Evolutionary conservation across 768 basidiomycete genomes (phyloP).

Genomic region (Tricholomella constricta): DNA sequence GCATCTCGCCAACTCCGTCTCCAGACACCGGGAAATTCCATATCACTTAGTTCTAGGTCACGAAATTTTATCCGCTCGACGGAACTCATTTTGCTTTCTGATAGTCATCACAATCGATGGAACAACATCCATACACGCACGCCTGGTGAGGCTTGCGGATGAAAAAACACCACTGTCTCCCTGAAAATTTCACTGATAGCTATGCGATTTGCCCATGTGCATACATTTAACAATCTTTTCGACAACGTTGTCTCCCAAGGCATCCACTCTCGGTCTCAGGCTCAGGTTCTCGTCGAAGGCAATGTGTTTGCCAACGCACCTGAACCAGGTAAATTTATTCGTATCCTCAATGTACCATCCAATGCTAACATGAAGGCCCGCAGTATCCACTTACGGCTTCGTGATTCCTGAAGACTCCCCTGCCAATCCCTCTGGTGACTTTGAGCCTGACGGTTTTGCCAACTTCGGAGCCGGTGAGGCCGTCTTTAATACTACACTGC

Average conservation of each 20-base stretch:
- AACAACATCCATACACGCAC: conserved; percentile 25
- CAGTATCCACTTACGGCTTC: conserved; percentile 25
- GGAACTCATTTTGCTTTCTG: not conserved
- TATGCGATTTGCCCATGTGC: conserved; percentile 22
- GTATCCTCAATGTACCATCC: not conserved
- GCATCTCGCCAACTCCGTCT: not conserved
- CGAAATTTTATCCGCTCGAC: not conserved
- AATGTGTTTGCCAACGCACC: conserved; percentile 23
- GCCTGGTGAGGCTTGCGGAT: conserved; percentile 14
- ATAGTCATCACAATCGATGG: conserved; percentile 24
- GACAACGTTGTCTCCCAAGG: conserved; percentile 24
- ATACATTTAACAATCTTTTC: conserved; percentile 23
- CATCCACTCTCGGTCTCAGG: conserved; percentile 22
- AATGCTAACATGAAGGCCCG: not conserved
- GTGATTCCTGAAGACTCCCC: conserved; percentile 27
- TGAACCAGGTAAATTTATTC: conserved; percentile 14
- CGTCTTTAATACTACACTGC: not conserved
- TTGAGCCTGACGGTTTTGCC: conserved; percentile 23
- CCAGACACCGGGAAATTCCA: conserved; percentile 25
- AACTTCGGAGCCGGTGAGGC: conserved; percentile 21
- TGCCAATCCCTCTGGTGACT: conserved; percentile 19
- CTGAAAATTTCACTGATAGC: conserved; percentile 5
- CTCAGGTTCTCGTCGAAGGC: conserved; percentile 25
- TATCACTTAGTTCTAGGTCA: conserved; percentile 18
- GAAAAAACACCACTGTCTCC: no score